These are phyloP conservation scores for Ligustrum vulgare DNA, from an alignment of 257 asterid genomes.

Conservation along the genomic window DNA sequence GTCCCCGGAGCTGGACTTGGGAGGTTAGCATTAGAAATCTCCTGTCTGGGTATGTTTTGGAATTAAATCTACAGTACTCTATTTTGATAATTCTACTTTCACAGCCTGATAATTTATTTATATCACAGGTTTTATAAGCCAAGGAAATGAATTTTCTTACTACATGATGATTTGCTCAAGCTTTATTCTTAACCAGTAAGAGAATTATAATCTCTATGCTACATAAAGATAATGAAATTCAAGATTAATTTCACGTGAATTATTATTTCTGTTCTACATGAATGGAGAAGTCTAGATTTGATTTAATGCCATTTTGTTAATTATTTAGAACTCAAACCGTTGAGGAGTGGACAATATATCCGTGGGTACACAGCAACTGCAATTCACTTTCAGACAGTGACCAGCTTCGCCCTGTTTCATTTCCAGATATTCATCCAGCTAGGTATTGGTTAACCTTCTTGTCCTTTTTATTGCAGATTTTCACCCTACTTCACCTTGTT, in stretches of 20 bases:
- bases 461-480: background rate
- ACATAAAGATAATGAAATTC: slow-evolving; percentile 8
- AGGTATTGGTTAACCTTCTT: slow-evolving; percentile 48
- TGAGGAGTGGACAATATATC: slow-evolving; percentile 94
- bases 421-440: slow-evolving; percentile 97
- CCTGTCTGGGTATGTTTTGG: slow-evolving; percentile 68
- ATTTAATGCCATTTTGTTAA: slow-evolving; percentile 24
- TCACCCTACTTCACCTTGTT: background rate
- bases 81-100: slow-evolving; percentile 11
- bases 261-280: slow-evolving; percentile 7
- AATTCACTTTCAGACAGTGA: slow-evolving; percentile 83
- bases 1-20: slow-evolving; percentile 99
- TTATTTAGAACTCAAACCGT: slow-evolving; percentile 54
- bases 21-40: slow-evolving; percentile 92
- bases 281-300: slow-evolving; percentile 11
- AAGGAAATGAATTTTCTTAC: slow-evolving; percentile 97
- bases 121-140: slow-evolving; percentile 82
- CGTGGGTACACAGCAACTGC: slow-evolving; percentile 97
- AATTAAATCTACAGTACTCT: slow-evolving; percentile 7
- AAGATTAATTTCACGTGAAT: slow-evolving; percentile 7
- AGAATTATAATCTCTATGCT: slow-evolving; percentile 18
- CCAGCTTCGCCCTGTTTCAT: slow-evolving; percentile 83
- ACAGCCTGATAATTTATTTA: slow-evolving; percentile 19
- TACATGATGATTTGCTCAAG: slow-evolving; percentile 99
- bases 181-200: slow-evolving; percentile 91